Evolutionary conservation across 352 stramenopile genomes (phyloP).

Genomic region (Globisporangium solare): DNA sequence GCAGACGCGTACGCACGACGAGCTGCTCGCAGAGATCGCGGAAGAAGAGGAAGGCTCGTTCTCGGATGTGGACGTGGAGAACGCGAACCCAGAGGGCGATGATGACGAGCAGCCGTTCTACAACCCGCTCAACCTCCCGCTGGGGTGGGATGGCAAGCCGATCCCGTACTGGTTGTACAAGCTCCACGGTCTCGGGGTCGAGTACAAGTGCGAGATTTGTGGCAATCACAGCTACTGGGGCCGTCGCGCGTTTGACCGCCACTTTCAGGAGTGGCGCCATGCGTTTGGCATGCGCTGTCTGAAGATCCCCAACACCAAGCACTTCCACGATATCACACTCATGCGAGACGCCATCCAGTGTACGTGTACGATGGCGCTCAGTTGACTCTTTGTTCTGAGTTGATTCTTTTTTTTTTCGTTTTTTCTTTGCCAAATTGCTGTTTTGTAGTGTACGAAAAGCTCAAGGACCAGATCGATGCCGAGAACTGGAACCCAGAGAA

Average conservation of each 20-base stretch:
- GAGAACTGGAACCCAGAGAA: constrained; percentile 92
- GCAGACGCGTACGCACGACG: constrained; percentile 83
- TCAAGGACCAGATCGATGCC: constrained; percentile 92
- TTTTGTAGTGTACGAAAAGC: constrained; percentile 92
- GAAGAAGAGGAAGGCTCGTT: constrained; percentile 86
- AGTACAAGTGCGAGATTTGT: constrained; percentile 99
- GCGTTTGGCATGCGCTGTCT: constrained; percentile 98
- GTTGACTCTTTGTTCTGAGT: constrained; percentile 1
- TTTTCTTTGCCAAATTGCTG: constrained; percentile 10
- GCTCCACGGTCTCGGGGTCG: constrained; percentile 97
- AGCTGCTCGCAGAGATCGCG: constrained; percentile 79
- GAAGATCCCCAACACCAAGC: constrained; percentile 99
- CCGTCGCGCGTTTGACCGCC: constrained; percentile 93
- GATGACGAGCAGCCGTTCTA: constrained; percentile 97
- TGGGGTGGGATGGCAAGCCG: constrained; percentile 99
- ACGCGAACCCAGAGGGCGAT: constrained; percentile 63
- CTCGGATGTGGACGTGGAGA: constrained; percentile 78
- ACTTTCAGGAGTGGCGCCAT: constrained; percentile 98
- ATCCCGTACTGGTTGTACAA: constrained; percentile 99
- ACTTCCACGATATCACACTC: constrained; percentile 99
- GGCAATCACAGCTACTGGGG: constrained; percentile 98
- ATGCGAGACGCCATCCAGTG: constrained; percentile 94
- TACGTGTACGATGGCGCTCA: constrained; percentile 29
- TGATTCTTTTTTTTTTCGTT: constrained; percentile 4
- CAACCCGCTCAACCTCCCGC: constrained; percentile 98